These are phyloP conservation scores for Cairneyella variabilis DNA, from an alignment of 495 filamentous ascomycete genomes.

Conservation along the genomic window DNA sequence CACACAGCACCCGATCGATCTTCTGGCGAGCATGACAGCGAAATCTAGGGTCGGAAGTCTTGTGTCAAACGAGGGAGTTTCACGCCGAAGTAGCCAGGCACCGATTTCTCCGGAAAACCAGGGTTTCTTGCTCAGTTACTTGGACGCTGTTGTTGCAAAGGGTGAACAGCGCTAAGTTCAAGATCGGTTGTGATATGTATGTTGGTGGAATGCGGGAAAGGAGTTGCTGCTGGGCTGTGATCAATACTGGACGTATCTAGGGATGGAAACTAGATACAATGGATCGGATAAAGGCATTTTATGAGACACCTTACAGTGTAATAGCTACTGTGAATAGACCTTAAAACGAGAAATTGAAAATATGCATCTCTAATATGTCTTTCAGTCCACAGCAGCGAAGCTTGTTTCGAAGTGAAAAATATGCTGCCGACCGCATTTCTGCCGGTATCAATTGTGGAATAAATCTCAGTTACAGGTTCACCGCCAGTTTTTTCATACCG, in stretches of 20 bases:
- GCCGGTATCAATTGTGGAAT: no score
- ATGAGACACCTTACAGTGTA: not conserved
- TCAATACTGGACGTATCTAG: no score
- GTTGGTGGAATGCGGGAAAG: not conserved
- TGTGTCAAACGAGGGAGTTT: slow-evolving; percentile 29
- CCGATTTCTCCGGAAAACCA: slow-evolving; percentile 66
- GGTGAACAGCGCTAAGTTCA: slow-evolving; percentile 10
- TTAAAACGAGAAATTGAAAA: no score
- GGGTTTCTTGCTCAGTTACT: slow-evolving; percentile 74
- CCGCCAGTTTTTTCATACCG: no score
- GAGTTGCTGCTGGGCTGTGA: no score
- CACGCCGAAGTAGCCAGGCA: slow-evolving; percentile 43
- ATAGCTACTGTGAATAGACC: no score
- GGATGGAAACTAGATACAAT: no score
- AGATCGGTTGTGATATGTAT: not conserved
- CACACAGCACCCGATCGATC: slow-evolving; percentile 32
- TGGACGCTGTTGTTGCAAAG: slow-evolving; percentile 57
- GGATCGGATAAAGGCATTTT: not conserved
- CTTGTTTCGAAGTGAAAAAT: no score
- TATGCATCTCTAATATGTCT: no score
- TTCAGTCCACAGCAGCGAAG: no score
- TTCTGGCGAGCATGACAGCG: slow-evolving; percentile 28
- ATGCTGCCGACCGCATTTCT: no score
- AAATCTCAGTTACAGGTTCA: no score
- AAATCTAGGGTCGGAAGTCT: slow-evolving; percentile 24